Evolutionary conservation across 805 yeast genomes (phyloP).

Genomic region (Nakazawaea populi): DNA sequence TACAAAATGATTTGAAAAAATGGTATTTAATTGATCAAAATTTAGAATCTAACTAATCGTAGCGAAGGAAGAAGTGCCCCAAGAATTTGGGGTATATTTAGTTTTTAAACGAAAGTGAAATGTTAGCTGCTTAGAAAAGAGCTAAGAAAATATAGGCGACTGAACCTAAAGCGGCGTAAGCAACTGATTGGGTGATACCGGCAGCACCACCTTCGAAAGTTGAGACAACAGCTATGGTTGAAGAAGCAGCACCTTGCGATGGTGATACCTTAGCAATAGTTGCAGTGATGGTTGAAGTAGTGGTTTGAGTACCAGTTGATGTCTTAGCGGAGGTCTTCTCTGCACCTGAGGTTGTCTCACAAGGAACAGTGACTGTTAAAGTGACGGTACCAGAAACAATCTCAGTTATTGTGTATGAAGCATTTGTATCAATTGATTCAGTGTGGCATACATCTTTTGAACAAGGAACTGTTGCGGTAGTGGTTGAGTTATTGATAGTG

Average conservation of each 20-base stretch:
- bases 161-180: neutral
- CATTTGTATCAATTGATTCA: neutral
- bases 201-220: neutral
- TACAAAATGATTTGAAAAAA: neutral
- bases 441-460: constrained; percentile 1
- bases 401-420: constrained; percentile 6
- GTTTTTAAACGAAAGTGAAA: too few species aligned
- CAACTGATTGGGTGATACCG: neutral
- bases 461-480: constrained; percentile 8
- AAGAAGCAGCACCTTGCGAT: neutral
- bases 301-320: neutral
- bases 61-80: too few species aligned
- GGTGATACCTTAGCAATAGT: neutral
- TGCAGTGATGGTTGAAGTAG: neutral
- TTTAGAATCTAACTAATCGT: too few species aligned
- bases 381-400: constrained; percentile 4
- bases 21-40: neutral
- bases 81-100: too few species aligned
- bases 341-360: neutral
- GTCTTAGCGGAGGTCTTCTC: neutral
- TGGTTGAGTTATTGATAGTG: neutral
- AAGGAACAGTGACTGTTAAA: constrained; percentile 7
- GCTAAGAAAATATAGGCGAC: neutral
- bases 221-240: neutral
- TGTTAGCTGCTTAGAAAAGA: neutral